Conservation (phyloP, 495 filamentous ascomycete species). For the Podospora pseudoanserina region DNA sequence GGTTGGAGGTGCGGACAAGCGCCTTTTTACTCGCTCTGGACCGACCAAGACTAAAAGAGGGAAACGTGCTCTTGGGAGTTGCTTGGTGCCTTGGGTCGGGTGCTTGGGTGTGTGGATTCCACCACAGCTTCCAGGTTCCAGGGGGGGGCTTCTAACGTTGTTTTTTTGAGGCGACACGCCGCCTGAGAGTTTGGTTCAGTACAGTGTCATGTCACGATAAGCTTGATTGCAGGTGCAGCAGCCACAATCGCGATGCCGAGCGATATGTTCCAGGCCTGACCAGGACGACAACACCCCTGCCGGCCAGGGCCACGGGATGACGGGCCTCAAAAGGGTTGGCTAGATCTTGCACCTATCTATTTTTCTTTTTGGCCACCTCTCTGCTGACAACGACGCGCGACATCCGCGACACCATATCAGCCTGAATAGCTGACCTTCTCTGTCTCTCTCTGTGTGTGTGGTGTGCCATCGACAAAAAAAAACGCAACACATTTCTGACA, state of each 20-base stretch:
- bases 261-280: neutral
- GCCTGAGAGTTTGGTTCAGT: neutral
- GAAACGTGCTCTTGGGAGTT: neutral
- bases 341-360: neutral
- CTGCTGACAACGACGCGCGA: neutral
- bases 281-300: neutral
- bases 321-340: slow-evolving; percentile 14
- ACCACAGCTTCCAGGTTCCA: neutral
- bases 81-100: too few relatives aligned
- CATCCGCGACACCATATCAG: neutral
- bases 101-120: neutral
- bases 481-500: neutral
- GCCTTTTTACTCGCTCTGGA: neutral
- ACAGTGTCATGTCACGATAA: neutral
- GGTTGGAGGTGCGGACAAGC: slow-evolving; percentile 2
- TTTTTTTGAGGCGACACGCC: neutral
- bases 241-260: neutral
- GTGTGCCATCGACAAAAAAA: neutral
- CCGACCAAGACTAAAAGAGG: neutral
- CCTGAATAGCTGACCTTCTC: neutral
- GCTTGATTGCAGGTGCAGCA: neutral
- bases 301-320: slow-evolving; percentile 11
- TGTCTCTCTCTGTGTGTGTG: neutral
- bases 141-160: neutral
- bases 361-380: neutral